These are phyloP conservation scores for Arthrobotrys conoides DNA, from an alignment of 2,329 filamentous ascomycete genomes.

Conservation along the genomic window DNA sequence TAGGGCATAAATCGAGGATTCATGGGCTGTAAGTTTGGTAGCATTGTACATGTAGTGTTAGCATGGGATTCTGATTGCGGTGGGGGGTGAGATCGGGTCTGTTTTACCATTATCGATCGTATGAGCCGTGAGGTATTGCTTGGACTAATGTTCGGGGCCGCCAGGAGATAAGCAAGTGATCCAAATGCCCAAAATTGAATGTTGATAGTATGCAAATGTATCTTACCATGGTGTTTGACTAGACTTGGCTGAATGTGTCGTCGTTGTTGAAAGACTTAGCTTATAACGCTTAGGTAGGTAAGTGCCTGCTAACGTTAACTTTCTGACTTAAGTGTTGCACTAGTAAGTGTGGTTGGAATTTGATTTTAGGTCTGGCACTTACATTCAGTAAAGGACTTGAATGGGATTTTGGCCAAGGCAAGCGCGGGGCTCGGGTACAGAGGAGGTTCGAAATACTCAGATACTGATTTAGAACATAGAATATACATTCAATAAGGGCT, in stretches of 20 bases:
- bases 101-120: slow-evolving; percentile 83
- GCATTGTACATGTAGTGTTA: slow-evolving; percentile 63
- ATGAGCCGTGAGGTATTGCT: slow-evolving; percentile 96
- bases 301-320: neutral
- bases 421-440: too few relatives aligned
- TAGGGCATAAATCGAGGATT: slow-evolving; percentile 86
- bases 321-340: neutral
- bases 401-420: neutral
- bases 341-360: neutral
- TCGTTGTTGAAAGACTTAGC: too few relatives aligned
- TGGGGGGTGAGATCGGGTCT: slow-evolving; percentile 40
- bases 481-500: too few relatives aligned
- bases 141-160: slow-evolving; percentile 77
- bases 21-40: slow-evolving; percentile 74
- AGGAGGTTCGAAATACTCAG: too few relatives aligned
- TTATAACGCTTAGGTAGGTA: too few relatives aligned
- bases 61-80: slow-evolving; percentile 53
- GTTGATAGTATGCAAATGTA: neutral
- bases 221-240: slow-evolving; percentile 28
- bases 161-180: neutral
- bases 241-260: neutral
- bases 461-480: neutral
- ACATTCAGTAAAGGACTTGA: neutral
- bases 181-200: neutral
- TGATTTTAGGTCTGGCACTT: neutral